Evolutionary conservation across 1,139 yeast species (phyloP).

Genomic region (Pichia sp.): DNA sequence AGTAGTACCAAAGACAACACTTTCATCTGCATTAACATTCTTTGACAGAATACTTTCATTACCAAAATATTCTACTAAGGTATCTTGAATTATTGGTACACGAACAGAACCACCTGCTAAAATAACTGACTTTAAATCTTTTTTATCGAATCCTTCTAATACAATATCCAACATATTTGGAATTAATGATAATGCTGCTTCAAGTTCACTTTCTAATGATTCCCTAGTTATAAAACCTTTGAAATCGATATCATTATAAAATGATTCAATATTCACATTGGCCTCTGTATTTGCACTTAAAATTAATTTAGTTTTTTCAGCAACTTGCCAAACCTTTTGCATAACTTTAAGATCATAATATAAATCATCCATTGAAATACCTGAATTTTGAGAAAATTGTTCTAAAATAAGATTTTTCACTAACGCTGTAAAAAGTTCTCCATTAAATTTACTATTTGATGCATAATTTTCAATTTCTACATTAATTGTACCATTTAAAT

Average conservation of each 20-base stretch:
- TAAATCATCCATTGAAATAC: background rate
- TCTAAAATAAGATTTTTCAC: slow-evolving; percentile 55
- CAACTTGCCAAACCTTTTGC: slow-evolving; percentile 68
- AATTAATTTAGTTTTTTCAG: slow-evolving; percentile 82
- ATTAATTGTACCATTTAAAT: slow-evolving; percentile 37
- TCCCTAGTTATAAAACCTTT: slow-evolving; percentile 58
- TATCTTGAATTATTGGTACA: slow-evolving; percentile 77
- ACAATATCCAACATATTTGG: slow-evolving; percentile 53
- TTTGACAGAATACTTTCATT: slow-evolving; percentile 54
- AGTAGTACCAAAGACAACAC: slow-evolving; percentile 87
- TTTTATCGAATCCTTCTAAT: slow-evolving; percentile 32
- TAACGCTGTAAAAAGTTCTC: slow-evolving; percentile 61
- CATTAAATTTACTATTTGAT: slow-evolving; percentile 62
- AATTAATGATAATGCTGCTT: background rate
- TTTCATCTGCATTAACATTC: slow-evolving; percentile 93
- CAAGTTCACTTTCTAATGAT: slow-evolving; percentile 54
- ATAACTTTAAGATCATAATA: slow-evolving; percentile 51
- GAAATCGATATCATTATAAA: slow-evolving; percentile 69
- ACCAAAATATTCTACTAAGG: slow-evolving; percentile 46
- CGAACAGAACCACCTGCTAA: slow-evolving; percentile 91
- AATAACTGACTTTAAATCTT: slow-evolving; percentile 58
- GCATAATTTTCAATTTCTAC: slow-evolving; percentile 72
- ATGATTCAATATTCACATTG: slow-evolving; percentile 61
- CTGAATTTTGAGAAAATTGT: slow-evolving; percentile 41
- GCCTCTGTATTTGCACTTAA: slow-evolving; percentile 85